phyloP scores from a whole-genome alignment of 2,329 filamentous ascomycete genomes.

The Exophiala sideris region DNA sequence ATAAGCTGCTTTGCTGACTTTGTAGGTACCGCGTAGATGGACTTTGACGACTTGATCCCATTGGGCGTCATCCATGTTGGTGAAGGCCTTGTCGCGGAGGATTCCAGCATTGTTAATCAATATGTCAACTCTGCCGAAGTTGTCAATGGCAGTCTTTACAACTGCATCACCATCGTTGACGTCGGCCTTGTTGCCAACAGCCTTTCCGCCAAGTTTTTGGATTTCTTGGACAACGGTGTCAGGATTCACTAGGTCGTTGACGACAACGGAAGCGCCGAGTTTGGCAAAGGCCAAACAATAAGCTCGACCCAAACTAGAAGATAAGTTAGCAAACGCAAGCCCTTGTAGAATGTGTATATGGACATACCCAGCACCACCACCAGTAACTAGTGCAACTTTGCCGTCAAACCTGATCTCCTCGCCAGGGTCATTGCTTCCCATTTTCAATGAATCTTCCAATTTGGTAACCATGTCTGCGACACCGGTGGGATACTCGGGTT shows the following conservation, averaged over 20 bases:
- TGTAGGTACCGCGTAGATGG: constrained; percentile 91
- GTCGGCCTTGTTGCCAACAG: constrained; percentile 87
- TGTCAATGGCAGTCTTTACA: constrained; percentile 89
- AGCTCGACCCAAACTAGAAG: constrained; percentile 72
- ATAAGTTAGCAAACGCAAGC: constrained; percentile 28
- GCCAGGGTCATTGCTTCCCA: constrained; percentile 67
- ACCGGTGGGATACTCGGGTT: constrained; percentile 77
- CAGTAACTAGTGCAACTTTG: constrained; percentile 82
- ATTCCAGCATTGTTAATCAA: constrained; percentile 98
- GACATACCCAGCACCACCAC: constrained; percentile 72
- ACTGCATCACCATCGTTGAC: constrained; percentile 89
- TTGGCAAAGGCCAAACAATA: constrained; percentile 87
- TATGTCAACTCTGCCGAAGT: constrained; percentile 90
- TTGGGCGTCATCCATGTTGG: constrained; percentile 91
- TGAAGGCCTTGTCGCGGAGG: constrained; percentile 94
- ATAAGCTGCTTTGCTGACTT: constrained; percentile 95
- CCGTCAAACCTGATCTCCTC: constrained; percentile 77
- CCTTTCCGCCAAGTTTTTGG: constrained; percentile 81
- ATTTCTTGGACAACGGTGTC: constrained; percentile 91
- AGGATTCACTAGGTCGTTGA: constrained; percentile 94
- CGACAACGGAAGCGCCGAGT: constrained; percentile 77
- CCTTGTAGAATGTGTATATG: not conserved
- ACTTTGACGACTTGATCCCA: constrained; percentile 93
- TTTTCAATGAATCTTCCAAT: constrained; percentile 77
- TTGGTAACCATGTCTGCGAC: constrained; percentile 84